Evolutionary conservation across 1,284 basidiomycete genomes (phyloP), one percentile per base, ranked within the genome.

Genomic region (Earliella scabrosa): DNA sequence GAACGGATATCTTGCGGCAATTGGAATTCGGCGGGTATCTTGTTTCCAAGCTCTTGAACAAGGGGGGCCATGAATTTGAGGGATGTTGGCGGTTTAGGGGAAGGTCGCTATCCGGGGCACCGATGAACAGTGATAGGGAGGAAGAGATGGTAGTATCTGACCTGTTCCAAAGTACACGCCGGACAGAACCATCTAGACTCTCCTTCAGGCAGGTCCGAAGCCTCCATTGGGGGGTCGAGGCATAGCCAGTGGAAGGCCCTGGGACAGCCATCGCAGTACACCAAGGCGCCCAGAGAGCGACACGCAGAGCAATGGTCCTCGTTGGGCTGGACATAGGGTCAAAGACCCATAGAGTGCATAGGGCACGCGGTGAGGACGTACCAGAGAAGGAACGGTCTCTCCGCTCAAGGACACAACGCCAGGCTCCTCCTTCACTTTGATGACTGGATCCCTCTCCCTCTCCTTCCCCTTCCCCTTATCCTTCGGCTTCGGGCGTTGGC

Each of bases 211-310:
- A 93, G 77, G 66, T 98, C 95, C 65, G 90, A 82, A 50, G 88
- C 80, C 63, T 96, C 92, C 75, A 98, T 85, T 21, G 97, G 97
- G 39, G 97, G 97, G 71, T 98, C 92, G 66, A 99, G 84, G 73
- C 97, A 99, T 82, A 89, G 88, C 59, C 98, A 87, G 75, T 99
- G 97, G 73, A 98, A 99, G 21, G 95, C 94, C 61, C 92, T 82
- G 29, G 97, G 93, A 71, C 97, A 99, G 13, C 96, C 95, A 71
- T 99, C 97, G 74, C 97, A 99, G 72, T 98, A 98, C 9, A 97
- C 83, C 58, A 96, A 79, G 23, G 86, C 82, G 53, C 95, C 92
- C 53, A 85, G 76, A 23, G 87, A 91, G 64, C 88, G 84, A 74
- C 97, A 98, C 2, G 93, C 85, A 49, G 95, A 96, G 72, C 96